Evolutionary conservation across 352 stramenopile genomes (phyloP), one percentile per base, ranked within the genome.

Genomic region (Elongisporangium anandrum): DNA sequence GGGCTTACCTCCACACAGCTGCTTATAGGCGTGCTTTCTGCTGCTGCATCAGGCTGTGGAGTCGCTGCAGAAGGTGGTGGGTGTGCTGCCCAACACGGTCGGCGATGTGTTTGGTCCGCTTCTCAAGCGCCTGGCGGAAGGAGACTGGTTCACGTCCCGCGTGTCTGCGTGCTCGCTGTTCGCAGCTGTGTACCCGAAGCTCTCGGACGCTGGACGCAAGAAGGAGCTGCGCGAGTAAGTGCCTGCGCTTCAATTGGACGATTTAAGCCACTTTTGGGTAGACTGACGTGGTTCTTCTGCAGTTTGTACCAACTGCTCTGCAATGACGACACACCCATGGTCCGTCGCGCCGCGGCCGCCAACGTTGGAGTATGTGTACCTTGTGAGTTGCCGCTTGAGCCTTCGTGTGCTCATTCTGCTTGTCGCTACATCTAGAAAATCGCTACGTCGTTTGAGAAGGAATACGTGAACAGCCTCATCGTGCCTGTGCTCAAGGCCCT

Each of bases 91-190:
- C 26, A 80, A 72, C 60, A 45, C 34, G 34, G 80, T 71, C 29
- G 80, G 75, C 19, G 79, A 92, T 22, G 64, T 87, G 41, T 82
- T 90, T 59, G 74, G 86, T 53, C 85, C 85, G n/a, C 67, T 94
- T 23, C 65, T 87, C 63, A 90, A 89, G 75, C 79, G 87, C 17
- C 70, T 96, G 50, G 76, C 78, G 39, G 84, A 95, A 54, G 80
- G 80, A 62, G 87, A 96, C 67, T 96, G 87, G 87, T 96, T 96
- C 70, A 96, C 87, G 59, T 92, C 87, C 48, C 85, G 85, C 26
- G 85, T 96, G 41, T 94, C 85, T 19, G 87, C 88, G n/a, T 94
- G 85, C 66, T 81, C 84, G 63, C 73, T 94, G 26, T 91, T 92
- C 52, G 78, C 82, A n/a, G 52, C 77, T 34, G 79, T 88, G 54